Evolutionary conservation across 208 protist genomes (phyloP).

Genomic region (Crithidia brevicula): DNA sequence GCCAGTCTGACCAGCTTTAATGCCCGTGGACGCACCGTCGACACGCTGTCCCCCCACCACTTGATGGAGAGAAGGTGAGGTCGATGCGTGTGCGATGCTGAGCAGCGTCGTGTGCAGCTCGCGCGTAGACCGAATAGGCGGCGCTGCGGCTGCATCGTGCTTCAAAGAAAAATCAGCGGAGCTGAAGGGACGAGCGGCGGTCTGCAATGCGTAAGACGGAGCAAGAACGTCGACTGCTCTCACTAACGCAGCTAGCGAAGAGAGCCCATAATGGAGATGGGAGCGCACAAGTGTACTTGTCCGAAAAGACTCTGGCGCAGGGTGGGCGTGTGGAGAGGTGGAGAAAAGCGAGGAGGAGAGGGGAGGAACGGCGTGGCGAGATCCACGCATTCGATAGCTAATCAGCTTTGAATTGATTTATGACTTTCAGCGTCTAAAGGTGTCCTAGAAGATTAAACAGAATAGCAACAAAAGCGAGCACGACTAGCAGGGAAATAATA

Average conservation of each 20-base stretch:
- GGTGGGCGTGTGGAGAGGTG: neutral
- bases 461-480: too few relatives aligned
- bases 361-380: neutral
- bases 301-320: neutral
- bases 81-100: constrained; percentile 15
- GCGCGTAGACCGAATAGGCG: constrained; percentile 17
- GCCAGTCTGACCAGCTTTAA: too few relatives aligned
- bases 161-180: neutral
- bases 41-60: neutral
- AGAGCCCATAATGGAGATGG: too few relatives aligned
- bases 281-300: neutral
- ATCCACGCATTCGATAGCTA: constrained; percentile 6
- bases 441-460: too few relatives aligned
- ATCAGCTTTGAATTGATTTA: too few relatives aligned
- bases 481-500: too few relatives aligned
- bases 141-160: neutral
- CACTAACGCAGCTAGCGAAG: too few relatives aligned
- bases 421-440: too few relatives aligned
- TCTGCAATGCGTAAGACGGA: too few relatives aligned
- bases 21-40: neutral
- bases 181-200: neutral
- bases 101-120: constrained; percentile 31
- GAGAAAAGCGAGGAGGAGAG: constrained; percentile 1
- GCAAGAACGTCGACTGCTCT: too few relatives aligned
- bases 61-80: neutral